Base-by-base conservation (phyloP, 202 grass and related monocot genomes). In the Cymbopogon flexuosus region DNA sequence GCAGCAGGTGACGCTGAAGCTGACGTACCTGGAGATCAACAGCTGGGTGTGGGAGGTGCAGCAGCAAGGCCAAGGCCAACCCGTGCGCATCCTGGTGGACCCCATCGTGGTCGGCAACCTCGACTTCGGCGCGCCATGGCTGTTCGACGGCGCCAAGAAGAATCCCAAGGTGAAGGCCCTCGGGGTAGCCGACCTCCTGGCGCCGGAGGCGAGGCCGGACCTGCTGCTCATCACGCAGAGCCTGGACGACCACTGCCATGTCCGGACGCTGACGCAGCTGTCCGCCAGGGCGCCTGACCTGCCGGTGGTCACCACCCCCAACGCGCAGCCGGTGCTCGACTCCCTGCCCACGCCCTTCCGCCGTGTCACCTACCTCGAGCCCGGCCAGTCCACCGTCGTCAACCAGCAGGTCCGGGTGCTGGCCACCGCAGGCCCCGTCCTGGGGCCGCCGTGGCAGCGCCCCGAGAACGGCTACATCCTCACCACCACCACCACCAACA, bases 191-290 rank as follows among this genome's bases (percentile, higher is more conserved):
- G 74, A 65, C 46, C 30, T 72, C 24, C 5, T 77, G 11, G 12
- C 57, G 29, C 29, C 5, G 65, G 64, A 16, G 1, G 9, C 18
- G 13, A 49, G 27, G 15, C 68, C 49, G 49, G 91, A 97, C 74
- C 89, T 89, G 65, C 84, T 97, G 79, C 88, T 97, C 70, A 97
- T 97, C 67, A 97, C 94, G 14, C 89, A 97, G 88, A 94, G 94
- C 80, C 91, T 97, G 39, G 94, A 97, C 71, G 94, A 97, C 80
- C 94, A 94, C 76, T 97, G 94, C 84, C 91, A 97, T 72, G 70
- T 84, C 29, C 93, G 83, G 30, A 97, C 94, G 27, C 85, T 97
- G 14, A 86, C 66, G 35, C 62, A 77, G 75, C 79, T 97, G 21
- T 87, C 94, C 22, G 86, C 84, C 73, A 62, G 7, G 66, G 64